Percentiles rank a stretch among this genome's conserved stretches.
Conservation (phyloP, 148 eudicot genomes). For the Spergularia marina region DNA sequence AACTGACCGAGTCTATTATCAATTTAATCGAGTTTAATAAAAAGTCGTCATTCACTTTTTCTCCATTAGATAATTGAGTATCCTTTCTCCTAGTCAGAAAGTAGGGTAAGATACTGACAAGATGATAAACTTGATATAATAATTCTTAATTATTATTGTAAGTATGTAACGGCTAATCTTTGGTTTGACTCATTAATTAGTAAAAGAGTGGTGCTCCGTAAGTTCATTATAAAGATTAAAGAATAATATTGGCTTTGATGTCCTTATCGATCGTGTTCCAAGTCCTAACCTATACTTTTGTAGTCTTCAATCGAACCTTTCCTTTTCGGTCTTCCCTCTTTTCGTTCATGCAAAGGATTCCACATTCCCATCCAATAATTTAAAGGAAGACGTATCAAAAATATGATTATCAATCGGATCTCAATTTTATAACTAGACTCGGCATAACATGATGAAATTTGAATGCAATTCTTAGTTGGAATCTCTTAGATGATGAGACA, state of each 20-base stretch:
- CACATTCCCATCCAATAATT: too few relatives aligned
- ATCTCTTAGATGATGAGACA: too few relatives aligned
- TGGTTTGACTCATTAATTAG: slow-evolving; percentile 23
- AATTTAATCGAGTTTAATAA: too few relatives aligned
- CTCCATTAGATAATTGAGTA: neutral
- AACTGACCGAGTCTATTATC: too few relatives aligned
- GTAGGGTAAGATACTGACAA: slow-evolving; percentile 15
- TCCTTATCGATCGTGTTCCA: neutral
- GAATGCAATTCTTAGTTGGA: too few relatives aligned
- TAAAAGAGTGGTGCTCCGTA: slow-evolving; percentile 22
- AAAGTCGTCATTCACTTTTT: too few relatives aligned
- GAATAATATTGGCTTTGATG: neutral
- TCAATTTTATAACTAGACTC: too few relatives aligned
- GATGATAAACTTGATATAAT: neutral
- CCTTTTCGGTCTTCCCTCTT: neutral
- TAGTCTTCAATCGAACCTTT: neutral
- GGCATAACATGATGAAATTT: too few relatives aligned
- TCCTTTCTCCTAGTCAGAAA: slow-evolving; percentile 6
- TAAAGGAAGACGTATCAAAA: too few relatives aligned
- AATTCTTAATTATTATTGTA: slow-evolving; percentile 4
- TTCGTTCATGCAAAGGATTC: too few relatives aligned
- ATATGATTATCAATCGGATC: too few relatives aligned
- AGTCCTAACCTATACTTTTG: neutral
- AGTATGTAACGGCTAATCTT: slow-evolving; percentile 2
- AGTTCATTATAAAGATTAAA: slow-evolving; percentile 3